Conservation (phyloP, 2,329 filamentous ascomycete species). For the Chrysoporthe cubensis region DNA sequence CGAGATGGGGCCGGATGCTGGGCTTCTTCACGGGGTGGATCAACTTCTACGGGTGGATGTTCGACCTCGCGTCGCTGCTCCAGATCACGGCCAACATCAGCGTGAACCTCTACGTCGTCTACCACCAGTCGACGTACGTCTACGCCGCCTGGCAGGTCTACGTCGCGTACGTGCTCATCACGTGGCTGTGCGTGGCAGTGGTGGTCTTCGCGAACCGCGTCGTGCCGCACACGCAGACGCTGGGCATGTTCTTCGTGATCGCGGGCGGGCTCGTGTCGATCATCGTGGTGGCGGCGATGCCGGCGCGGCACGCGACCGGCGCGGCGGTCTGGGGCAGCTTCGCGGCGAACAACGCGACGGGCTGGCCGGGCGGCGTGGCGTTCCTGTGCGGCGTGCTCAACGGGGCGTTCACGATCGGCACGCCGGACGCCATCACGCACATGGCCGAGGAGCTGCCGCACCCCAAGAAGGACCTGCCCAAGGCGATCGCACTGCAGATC, state of each 20-base stretch:
- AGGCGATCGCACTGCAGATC: conserved; percentile 54
- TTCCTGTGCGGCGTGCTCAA: conserved; percentile 69
- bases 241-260: conserved; percentile 60
- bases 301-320: conserved; percentile 52
- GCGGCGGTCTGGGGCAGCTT: conserved; percentile 58
- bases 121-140: conserved; percentile 55
- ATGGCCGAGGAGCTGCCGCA: conserved; percentile 63
- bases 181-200: conserved; percentile 55
- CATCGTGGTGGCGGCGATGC: conserved; percentile 58
- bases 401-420: conserved; percentile 68
- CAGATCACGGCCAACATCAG: conserved; percentile 63
- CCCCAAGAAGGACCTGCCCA: conserved; percentile 52
- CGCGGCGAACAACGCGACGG: conserved; percentile 52
- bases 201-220: conserved; percentile 61
- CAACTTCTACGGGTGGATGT: conserved; percentile 66
- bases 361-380: conserved; percentile 62
- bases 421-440: conserved; percentile 66
- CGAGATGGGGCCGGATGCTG: conserved; percentile 55
- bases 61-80: conserved; percentile 62
- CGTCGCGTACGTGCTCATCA: conserved; percentile 58
- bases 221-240: conserved; percentile 55
- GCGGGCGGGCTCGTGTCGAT: conserved; percentile 57
- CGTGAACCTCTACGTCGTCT: conserved; percentile 64
- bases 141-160: conserved; percentile 63
- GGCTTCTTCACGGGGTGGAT: conserved; percentile 53